Evolutionary conservation across 495 filamentous ascomycete genomes (phyloP), one percentile per base, ranked within the genome.

Genomic region (Pyrenopolyporus hunteri): DNA sequence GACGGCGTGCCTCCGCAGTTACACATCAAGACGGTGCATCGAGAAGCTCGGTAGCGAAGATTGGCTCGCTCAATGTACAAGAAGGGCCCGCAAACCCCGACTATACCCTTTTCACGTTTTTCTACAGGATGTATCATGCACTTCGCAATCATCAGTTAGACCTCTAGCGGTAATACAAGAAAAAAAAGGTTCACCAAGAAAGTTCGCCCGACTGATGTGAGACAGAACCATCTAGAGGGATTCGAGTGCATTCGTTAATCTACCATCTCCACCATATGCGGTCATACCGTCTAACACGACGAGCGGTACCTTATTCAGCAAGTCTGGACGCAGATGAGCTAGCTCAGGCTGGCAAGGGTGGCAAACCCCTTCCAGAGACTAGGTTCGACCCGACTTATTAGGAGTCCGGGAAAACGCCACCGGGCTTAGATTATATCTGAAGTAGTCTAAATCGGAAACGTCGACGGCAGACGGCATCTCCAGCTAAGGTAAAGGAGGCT

Each of bases 381-480:
- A 59, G 51, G 47, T 66, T 71, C 47, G 52, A 60, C 63, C 62
- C 59, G 60, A 64, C 57, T 56, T 59, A 59, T 36, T 28, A 69
- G 59, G 35, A n/a, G n/a, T 37, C 64, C 63, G 63, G 59, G 48
- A 49, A 52, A 47, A 60, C 69, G 66, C 69, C 69, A 71, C 69
- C 55, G 46, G 49, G n/a, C n/a, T 43, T 52, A 49, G 55, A 52
- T 60, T 57, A 48, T 61, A 57, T 57, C 52, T 61, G 52, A 61
- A 57, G 63, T 66, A 57, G 63, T 60, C 52, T 40, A 53, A 71
- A 64, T 61, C 59, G 54, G 63, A 57, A n/a, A 71, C 53, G 56
- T 50, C 51, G 63, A 69, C 63, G 69, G 69, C 59, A 69, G 44
- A 56, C 57, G 64, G 66, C 66, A 69, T 59, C 63, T 63, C 49